Base-by-base conservation (phyloP, 345 rosid species). In the Erodium maritimum region DNA sequence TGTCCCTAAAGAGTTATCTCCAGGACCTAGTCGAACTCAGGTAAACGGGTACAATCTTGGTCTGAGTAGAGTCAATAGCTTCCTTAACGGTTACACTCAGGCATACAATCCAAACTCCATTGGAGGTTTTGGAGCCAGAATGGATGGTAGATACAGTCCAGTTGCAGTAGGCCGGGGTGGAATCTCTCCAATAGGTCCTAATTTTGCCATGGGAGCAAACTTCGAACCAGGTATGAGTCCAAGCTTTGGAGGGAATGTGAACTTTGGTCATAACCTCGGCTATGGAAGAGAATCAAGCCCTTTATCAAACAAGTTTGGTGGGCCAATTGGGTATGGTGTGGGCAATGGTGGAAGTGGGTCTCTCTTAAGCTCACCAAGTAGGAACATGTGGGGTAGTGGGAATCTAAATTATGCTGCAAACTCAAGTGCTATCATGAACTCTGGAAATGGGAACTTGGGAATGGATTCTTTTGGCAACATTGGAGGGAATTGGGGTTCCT, bases 61-160 rank as follows among this genome's bases (percentile, higher is more conserved):
- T 57, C 76, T 61, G 58, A 69, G 77, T 78, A 81, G 91, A 76
- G 79, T 73, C 74, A 68, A 72, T 71, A 70, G 80, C 77, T 68
- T 83, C 61, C 74, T 88, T 50, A 84, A 76, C 58, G 88, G 79
- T 88, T 16, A 96, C 97, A 21, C 37, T 29, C 37, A 29, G 37
- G 37, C 90, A 59, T 83, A 81, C 50, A 79, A 65, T 85, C 73
- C 87, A 55, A 74, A 75, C 80, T 70, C 85, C 29, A 61, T 73
- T 23, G 78, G 85, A 52, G 82, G 77, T 23, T 86, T 78, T 75
- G 91, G 90, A 67, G 74, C 76, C 52, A 82, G 89, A 73, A 75
- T 83, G 80, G 95, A 88, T 70, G 91, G 85, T 66, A 82, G 94
- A 77, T 80, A 71, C 75, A 85, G 94, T 75, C 89, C 87, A 29